Evolutionary conservation across 2,329 filamentous ascomycete species (phyloP), one percentile per base, ranked within the genome.

Genomic region (Neofusicoccum cordaticola): DNA sequence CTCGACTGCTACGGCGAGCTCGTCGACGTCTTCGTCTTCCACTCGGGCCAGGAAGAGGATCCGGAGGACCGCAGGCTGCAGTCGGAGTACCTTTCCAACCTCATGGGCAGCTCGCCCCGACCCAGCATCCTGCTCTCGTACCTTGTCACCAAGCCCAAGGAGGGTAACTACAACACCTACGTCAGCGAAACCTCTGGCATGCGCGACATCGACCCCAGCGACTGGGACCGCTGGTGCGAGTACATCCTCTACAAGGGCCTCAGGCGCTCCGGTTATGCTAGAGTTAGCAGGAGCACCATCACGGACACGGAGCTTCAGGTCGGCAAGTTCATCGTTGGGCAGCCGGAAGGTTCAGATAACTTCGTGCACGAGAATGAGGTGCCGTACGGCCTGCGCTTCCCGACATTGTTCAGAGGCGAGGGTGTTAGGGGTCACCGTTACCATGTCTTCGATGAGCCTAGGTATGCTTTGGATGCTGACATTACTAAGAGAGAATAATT

Each of bases 201-300:
- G 95, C 88, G 91, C 72, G 95, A 99, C 73, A 95, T 99, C 57
- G 95, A 99, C 73, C 86, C 89, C 0, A 88, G 84, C 2, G 95
- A 99, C 76, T 97, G 93, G 93, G 95, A 99, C 77, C 84, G 95
- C 63, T 99, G 95, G 95, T 99, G 95, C 81, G 94, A 99, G 81
- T 99, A 99, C 78, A 97, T 99, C 69, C 81, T 99, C 31, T 99
- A 92, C 84, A 97, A 97, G 83, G 88, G 88, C 12, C 80, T 99
- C 67, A 89, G 88, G 78, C 86, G 94, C 67, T 89, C 90, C 0
- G 94, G 92, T 1, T 99, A 99, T 75, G 95, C 95, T 3, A 84
- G 95, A 62, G 89, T 99, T 61, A 94, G 90, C 71, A 85, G 95
- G 71, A 88, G 89, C 70, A 96, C 92, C 1, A 98, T 99, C 70